Evolutionary conservation across 2,329 filamentous ascomycete species (phyloP).

Genomic region (Tolypocladium endophyticum): DNA sequence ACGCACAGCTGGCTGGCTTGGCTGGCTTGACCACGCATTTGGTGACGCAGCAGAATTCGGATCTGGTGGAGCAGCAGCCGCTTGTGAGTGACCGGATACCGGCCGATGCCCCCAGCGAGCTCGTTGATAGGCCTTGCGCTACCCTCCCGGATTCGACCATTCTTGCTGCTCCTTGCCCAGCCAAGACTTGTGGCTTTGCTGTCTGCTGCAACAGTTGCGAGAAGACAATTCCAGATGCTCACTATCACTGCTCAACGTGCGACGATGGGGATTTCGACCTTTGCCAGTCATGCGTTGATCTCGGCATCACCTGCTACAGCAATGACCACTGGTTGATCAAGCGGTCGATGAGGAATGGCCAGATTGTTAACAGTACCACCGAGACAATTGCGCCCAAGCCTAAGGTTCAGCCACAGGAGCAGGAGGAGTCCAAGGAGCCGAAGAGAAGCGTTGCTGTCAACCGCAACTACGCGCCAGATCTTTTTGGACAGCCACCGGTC

Average conservation of each 20-base stretch:
- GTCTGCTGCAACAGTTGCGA: slow-evolving; percentile 94
- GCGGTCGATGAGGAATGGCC: slow-evolving; percentile 67
- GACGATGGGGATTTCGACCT: slow-evolving; percentile 92
- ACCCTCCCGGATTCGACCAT: not conserved
- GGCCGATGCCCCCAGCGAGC: not conserved
- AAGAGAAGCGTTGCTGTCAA: not conserved
- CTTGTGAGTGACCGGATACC: not conserved
- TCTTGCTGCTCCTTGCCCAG: not conserved
- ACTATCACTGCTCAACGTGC: slow-evolving; percentile 93
- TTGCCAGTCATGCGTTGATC: slow-evolving; percentile 67
- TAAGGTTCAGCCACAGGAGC: slow-evolving; percentile 5
- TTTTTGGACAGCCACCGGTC: not conserved
- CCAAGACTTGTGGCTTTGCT: slow-evolving; percentile 42
- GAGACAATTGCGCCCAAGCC: slow-evolving; percentile 58
- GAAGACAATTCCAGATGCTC: slow-evolving; percentile 62
- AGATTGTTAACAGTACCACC: slow-evolving; percentile 75
- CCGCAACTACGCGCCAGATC: not conserved
- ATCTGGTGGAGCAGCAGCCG: slow-evolving; percentile 1
- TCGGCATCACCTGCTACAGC: slow-evolving; percentile 66
- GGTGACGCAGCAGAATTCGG: not conserved
- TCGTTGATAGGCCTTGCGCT: no score
- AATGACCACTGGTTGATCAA: slow-evolving; percentile 91
- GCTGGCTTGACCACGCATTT: slow-evolving; percentile 2
- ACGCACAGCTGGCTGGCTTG: slow-evolving; percentile 6
- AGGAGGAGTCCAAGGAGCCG: slow-evolving; percentile 10